Evolutionary conservation across 768 basidiomycete species (phyloP), one percentile per base, ranked within the genome.

Genomic region (Polyporus arcularius): DNA sequence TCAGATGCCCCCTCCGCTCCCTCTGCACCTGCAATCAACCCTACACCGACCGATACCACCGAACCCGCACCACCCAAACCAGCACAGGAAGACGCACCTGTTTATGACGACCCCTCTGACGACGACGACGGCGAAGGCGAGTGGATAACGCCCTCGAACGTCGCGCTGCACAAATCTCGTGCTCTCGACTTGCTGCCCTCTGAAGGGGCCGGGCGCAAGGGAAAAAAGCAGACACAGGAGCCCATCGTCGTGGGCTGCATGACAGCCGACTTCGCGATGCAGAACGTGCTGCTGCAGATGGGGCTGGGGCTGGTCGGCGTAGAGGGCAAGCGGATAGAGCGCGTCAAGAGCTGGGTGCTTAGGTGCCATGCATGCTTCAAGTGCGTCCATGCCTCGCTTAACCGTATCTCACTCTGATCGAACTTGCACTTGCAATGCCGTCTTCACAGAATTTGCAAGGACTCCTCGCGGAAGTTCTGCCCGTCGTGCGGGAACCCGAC

Each of bases 181-280:
- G 93, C 92, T 31, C 82, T 96, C 41, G 85, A 94, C 26, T 81
- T 97, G 40, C 80, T 96, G 32, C 90, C 94, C 4, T 78, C 82
- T 21, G 74, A 75, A n/a, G 75, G 71, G 16, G 65, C 67, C 11
- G 77, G 76, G 49, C 56, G 60, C 67, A 76, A 58, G 52, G 62
- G 62, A 39, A 69, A 64, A 62, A 77, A 65, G 68, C 78, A 58
- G 74, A 73, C 51, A 70, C 69, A 61, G 70, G 67, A 67, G 72
- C 78, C 43, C 72, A 79, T 96, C 48, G 80, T 79, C 54, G 86
- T 84, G 5, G 97, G 95, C 16, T 97, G 96, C 72, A 94, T 98
- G 91, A 98, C 97, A 9, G 92, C 92, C 21, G 97, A 99, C 82
- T 98, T 95, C 73, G 97, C 97, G 16, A 97, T 99, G 88, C 97